Evolutionary conservation across 805 yeast genomes (phyloP).

Genomic region (Vanderwaltozyma tropicalis): DNA sequence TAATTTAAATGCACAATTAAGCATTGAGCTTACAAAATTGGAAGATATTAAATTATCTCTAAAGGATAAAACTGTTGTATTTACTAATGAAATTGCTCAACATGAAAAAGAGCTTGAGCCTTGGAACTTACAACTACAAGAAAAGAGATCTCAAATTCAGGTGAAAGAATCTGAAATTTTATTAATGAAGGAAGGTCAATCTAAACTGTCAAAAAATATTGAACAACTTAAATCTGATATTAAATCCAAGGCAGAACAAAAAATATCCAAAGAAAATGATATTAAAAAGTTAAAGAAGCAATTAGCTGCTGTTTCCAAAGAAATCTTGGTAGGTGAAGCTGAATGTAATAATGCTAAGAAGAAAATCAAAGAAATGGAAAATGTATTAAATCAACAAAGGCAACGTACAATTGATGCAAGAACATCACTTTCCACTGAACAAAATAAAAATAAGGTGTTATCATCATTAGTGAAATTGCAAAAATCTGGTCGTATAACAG

Average conservation of each 20-base stretch:
- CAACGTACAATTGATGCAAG: constrained; percentile 60
- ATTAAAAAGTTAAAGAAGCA: constrained; percentile 39
- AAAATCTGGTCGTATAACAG: constrained; percentile 71
- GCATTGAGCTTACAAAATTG: constrained; percentile 44
- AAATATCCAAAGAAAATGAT: constrained; percentile 40
- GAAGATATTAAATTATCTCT: constrained; percentile 55
- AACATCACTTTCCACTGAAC: constrained; percentile 42
- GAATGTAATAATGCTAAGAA: constrained; percentile 43
- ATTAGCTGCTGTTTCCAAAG: constrained; percentile 38
- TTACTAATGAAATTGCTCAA: constrained; percentile 53
- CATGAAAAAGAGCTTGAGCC: constrained; percentile 68
- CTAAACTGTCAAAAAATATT: constrained; percentile 36
- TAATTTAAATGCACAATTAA: constrained; percentile 36
- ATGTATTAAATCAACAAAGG: constrained; percentile 42
- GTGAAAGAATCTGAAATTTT: constrained; percentile 58
- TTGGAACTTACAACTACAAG: constrained; percentile 60
- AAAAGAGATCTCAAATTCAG: constrained; percentile 52
- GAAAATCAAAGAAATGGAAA: constrained; percentile 44
- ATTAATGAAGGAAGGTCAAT: constrained; percentile 40
- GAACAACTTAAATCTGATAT: constrained; percentile 36
- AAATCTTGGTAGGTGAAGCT: constrained; percentile 46
- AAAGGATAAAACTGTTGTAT: constrained; percentile 61
- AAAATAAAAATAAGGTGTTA: constrained; percentile 66
- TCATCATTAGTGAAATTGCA: constrained; percentile 57
- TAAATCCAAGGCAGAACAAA: constrained; percentile 36